These are phyloP conservation scores for Graphiopsis chlorocephala DNA, from an alignment of 2,329 filamentous ascomycete species.

Conservation along the genomic window DNA sequence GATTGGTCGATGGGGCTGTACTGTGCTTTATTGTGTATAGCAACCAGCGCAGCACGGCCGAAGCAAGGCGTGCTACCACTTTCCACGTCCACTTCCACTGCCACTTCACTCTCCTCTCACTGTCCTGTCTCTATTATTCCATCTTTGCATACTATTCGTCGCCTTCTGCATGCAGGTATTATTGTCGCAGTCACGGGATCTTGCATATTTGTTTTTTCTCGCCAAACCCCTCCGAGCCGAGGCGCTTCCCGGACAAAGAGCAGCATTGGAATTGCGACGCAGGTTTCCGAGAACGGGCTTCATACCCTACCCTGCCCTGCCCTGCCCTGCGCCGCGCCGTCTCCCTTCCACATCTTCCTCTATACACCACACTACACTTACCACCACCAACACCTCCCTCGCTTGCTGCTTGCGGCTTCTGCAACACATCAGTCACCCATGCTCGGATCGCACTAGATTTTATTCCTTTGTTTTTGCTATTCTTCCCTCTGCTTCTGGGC, in stretches of 20 bases:
- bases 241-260: neutral
- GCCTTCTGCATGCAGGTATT: neutral
- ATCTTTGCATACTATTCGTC: neutral
- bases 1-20: neutral
- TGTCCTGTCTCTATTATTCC: neutral
- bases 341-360: neutral
- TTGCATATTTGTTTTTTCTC: neutral
- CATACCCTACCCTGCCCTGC: neutral
- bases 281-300: neutral
- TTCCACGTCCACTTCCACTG: neutral
- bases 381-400: neutral
- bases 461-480: neutral
- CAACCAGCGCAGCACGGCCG: neutral
- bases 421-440: neutral
- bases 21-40: neutral
- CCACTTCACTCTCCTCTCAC: neutral
- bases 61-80: neutral
- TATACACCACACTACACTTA: neutral
- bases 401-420: slow-evolving; percentile 1
- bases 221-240: neutral
- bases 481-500: neutral
- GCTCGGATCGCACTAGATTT: neutral
- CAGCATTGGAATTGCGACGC: neutral
- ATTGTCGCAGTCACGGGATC: neutral
- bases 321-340: neutral